Conservation (phyloP, 768 basidiomycete species). For the Suillus cothurnatus region DNA sequence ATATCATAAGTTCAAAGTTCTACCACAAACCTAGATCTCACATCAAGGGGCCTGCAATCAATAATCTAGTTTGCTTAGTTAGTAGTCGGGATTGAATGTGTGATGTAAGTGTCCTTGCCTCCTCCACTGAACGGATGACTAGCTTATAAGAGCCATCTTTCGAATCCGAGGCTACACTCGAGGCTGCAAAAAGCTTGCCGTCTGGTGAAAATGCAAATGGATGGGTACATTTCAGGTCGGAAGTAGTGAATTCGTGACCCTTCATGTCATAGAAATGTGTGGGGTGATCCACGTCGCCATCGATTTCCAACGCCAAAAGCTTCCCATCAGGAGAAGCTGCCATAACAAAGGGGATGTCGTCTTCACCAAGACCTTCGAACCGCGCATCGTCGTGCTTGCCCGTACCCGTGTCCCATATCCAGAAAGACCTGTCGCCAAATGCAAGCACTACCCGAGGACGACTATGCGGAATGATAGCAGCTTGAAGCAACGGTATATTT, state of each 20-base stretch:
- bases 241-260: background rate
- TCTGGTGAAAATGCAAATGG: slow-evolving; percentile 3
- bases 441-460: no score
- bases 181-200: background rate
- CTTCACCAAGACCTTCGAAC: no score
- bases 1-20: background rate
- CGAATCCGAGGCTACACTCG: background rate
- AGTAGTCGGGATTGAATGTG: background rate
- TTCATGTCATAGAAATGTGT: background rate
- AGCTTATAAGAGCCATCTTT: no score
- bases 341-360: no score
- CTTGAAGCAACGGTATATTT: no score
- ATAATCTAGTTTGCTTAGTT: background rate
- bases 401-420: no score
- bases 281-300: background rate
- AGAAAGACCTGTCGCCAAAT: no score
- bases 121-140: background rate
- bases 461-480: no score
- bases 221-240: background rate
- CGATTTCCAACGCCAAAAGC: no score
- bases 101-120: background rate
- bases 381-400: no score
- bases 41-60: background rate
- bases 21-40: background rate
- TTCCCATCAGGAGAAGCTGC: no score